Evolutionary conservation across 2,329 filamentous ascomycete species (phyloP), one percentile per base, ranked within the genome.

Genomic region (Botrytis cinerea): DNA sequence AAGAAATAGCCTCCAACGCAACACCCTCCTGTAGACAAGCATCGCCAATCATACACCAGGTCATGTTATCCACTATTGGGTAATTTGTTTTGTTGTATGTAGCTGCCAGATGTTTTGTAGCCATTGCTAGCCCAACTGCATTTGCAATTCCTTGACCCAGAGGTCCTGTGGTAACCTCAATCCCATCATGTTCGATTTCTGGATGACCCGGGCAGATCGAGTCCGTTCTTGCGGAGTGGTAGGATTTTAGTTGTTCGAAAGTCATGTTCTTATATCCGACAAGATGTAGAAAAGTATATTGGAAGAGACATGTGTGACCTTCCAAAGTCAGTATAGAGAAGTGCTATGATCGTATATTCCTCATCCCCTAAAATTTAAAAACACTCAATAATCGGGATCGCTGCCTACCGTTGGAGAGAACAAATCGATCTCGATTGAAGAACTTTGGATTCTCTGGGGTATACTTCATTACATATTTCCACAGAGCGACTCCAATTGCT

Each of bases 131-230:
- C 28, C 86, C 86, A 28, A 87, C 85, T 1, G 85, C 84, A 75
- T 87, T 87, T 14, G 85, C 84, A 28, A 87, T 80, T 59, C 86
- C 86, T 76, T 87, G 86, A 2, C 86, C 86, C 4, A 87, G 79
- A 10, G 86, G 86, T 6, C 86, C 85, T 0, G 85, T 87, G 0
- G 86, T 87, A 5, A 87, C 84, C 78, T 87, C 86, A 43, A 87
- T 82, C 4, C 85, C 86, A 38, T 84, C 82, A 63, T 84, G 80
- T 73, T 87, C 85, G 70, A 86, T 86, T 75, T 87, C 85, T 0
- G 85, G 86, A 75, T 83, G 85, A 0, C 83, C 85, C 7, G 83
- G 85, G 63, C 84, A 85, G 9, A 86, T 75, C 5, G 40, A 38
- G 38, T 71, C 38, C 46, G 78, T 77, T 4, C 81, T 80, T 8